Percentiles rank a stretch among this genome's conserved stretches.
Evolutionary conservation across 2,329 filamentous ascomycete species (phyloP).

Genomic region (Dendrostoma leiphaemia): DNA sequence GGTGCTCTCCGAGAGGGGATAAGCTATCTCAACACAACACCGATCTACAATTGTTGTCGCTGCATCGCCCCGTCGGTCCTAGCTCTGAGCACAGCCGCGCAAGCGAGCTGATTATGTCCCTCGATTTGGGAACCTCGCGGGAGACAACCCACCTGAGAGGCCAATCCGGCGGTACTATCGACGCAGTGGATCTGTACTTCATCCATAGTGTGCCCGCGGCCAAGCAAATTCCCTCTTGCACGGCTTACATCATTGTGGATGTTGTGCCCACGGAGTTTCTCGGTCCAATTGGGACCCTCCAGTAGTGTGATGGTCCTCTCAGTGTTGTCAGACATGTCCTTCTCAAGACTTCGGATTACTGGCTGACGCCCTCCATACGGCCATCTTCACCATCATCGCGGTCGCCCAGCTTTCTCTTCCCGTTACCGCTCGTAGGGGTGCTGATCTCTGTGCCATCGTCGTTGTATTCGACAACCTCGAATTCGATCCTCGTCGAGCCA

Average conservation of each 20-base stretch:
- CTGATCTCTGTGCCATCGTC: slow-evolving; percentile 35
- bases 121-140: not conserved
- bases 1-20: not conserved
- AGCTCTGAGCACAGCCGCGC: not conserved
- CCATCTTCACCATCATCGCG: slow-evolving; percentile 28
- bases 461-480: slow-evolving; percentile 79
- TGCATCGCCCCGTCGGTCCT: slow-evolving; percentile 4
- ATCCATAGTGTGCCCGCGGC: not conserved
- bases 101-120: not conserved
- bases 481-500: slow-evolving; percentile 68
- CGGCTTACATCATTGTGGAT: not conserved
- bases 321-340: not conserved
- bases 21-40: not conserved
- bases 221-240: not conserved
- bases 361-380: slow-evolving; percentile 3
- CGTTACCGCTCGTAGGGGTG: slow-evolving; percentile 33
- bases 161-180: not conserved
- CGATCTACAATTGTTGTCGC: not conserved
- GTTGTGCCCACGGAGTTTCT: not conserved
- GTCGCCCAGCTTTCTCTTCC: slow-evolving; percentile 54
- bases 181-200: not conserved
- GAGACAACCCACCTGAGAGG: too few species aligned
- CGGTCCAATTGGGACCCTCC: not conserved
- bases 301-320: not conserved
- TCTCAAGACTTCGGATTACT: not conserved